These are phyloP conservation scores for Apocynum venetum DNA, from an alignment of 257 asterid genomes.

Conservation along the genomic window DNA sequence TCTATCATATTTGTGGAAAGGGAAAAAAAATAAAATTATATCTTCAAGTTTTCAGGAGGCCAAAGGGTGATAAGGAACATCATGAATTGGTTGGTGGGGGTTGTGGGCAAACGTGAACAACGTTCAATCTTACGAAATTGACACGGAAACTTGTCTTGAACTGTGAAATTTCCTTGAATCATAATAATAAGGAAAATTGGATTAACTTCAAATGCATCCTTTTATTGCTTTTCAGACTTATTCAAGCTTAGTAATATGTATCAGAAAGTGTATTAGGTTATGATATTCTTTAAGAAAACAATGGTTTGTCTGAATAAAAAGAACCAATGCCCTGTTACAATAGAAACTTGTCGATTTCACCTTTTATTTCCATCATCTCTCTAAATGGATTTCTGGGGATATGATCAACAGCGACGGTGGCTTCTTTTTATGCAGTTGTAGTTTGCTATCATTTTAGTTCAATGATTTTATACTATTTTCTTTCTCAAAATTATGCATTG, in stretches of 20 bases:
- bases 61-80: not conserved
- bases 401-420: not conserved
- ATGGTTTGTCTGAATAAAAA: not conserved
- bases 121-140: not conserved
- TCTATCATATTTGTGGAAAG: not conserved
- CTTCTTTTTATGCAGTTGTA: not conserved
- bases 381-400: not conserved
- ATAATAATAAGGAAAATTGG: not conserved
- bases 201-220: not conserved
- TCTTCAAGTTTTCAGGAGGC: not conserved
- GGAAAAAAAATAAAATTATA: not conserved
- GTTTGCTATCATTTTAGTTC: not conserved
- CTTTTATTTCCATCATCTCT: too few species aligned
- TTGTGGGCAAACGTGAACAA: not conserved
- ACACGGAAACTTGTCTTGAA: not conserved
- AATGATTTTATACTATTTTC: too few species aligned
- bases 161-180: not conserved
- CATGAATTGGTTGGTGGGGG: not conserved
- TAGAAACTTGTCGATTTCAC: not conserved
- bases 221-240: not conserved
- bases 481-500: too few species aligned
- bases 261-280: not conserved
- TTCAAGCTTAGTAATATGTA: not conserved
- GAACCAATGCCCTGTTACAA: not conserved
- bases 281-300: too few species aligned